phyloP scores from a whole-genome alignment of 495 filamentous ascomycete species.

The Trichoderma orchidacearum region DNA sequence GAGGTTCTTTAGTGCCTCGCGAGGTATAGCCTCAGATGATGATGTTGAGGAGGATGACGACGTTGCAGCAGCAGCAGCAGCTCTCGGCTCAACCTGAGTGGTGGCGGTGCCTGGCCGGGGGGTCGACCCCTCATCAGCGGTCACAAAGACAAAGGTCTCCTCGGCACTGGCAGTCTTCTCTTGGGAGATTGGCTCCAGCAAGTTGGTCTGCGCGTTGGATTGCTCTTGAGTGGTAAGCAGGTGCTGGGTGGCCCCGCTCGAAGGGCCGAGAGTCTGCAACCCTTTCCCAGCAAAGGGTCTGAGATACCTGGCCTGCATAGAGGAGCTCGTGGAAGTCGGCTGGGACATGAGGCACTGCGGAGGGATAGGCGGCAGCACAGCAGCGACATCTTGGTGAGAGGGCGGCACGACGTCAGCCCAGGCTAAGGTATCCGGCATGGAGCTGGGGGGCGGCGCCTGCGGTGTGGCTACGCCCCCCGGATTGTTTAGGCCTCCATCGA shows the following conservation, averaged over 20 bases:
- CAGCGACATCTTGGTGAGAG: constrained; percentile 5
- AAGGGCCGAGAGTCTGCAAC: constrained; percentile 25
- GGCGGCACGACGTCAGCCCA: constrained; percentile 31
- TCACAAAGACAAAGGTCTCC: neutral
- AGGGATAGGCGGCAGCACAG: constrained; percentile 32
- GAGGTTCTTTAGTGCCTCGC: constrained; percentile 18
- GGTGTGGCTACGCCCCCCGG: constrained; percentile 9
- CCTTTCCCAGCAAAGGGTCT: constrained; percentile 35
- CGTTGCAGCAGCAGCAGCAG: neutral
- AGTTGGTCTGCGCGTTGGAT: neutral
- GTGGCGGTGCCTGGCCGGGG: neutral
- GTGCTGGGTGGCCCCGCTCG: constrained; percentile 12
- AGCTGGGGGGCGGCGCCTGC: constrained; percentile 16
- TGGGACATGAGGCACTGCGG: constrained; percentile 36
- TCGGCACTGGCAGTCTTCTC: constrained; percentile 4
- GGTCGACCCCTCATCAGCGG: constrained; percentile 6
- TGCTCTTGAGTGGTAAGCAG: neutral
- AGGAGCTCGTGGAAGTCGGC: constrained; percentile 30
- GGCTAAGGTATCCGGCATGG: constrained; percentile 36
- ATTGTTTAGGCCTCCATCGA: constrained; percentile 7
- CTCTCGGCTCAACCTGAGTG: neutral
- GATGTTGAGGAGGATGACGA: neutral
- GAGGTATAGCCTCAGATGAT: constrained; percentile 4
- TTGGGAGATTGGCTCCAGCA: constrained; percentile 3
- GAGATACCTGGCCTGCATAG: constrained; percentile 28